phyloP scores from a whole-genome alignment of 257 asterid genomes.

The Solanum acaule region DNA sequence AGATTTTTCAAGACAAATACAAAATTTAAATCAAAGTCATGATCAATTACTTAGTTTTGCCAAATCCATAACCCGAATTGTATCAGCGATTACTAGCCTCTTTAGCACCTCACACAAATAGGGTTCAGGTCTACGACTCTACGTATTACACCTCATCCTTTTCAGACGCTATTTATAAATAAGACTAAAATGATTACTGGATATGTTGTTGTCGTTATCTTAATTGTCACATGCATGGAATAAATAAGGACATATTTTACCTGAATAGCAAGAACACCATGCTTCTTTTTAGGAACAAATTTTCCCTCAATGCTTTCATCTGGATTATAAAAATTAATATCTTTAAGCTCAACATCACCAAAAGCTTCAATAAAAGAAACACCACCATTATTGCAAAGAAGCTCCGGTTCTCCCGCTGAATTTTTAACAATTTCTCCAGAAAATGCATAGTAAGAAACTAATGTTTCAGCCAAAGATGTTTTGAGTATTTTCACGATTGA shows the following conservation, averaged over 20 bases:
- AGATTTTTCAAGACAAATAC: too few relatives aligned
- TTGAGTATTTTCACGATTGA: neutral
- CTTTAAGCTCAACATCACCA: neutral
- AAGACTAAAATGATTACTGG: too few relatives aligned
- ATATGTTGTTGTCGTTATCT: too few relatives aligned
- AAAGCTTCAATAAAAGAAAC: neutral
- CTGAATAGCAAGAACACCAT: slow-evolving; percentile 3
- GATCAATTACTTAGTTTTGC: too few relatives aligned
- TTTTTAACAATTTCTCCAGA: neutral
- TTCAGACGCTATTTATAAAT: too few relatives aligned
- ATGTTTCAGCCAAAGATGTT: neutral
- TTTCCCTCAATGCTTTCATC: slow-evolving; percentile 4
- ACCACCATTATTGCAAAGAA: neutral
- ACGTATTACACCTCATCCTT: neutral
- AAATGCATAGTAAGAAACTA: slow-evolving; percentile 3
- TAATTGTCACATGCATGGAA: neutral
- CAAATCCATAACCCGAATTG: neutral
- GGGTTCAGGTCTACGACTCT: neutral
- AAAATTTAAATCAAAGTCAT: too few relatives aligned
- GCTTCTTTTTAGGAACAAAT: neutral
- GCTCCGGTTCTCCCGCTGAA: neutral
- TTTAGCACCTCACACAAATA: too few relatives aligned
- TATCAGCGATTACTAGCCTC: too few relatives aligned
- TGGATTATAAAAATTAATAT: neutral
- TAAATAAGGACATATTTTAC: neutral